Evolutionary conservation across 2,329 filamentous ascomycete genomes (phyloP).

Genomic region (Neopestalotiopsis clavispora): DNA sequence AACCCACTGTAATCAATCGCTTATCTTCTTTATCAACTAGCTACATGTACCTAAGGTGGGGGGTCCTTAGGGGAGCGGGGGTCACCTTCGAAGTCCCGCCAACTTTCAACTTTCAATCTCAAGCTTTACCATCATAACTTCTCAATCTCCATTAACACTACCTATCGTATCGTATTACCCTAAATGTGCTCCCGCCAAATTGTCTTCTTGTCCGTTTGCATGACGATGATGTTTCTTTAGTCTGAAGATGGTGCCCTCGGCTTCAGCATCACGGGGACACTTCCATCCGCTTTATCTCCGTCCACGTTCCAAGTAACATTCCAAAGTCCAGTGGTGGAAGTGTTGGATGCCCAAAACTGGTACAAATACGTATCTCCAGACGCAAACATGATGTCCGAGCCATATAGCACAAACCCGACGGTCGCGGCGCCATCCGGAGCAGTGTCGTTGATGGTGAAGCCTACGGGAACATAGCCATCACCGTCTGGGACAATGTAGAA

Average conservation of each 20-base stretch:
- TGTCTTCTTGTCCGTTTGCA: too few relatives aligned
- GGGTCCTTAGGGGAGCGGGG: too few relatives aligned
- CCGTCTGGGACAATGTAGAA: background rate
- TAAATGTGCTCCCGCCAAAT: too few relatives aligned
- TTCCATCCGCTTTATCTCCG: background rate
- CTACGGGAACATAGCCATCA: background rate
- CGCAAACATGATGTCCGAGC: conserved; percentile 4
- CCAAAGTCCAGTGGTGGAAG: background rate
- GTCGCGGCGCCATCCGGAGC: background rate
- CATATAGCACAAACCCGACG: background rate
- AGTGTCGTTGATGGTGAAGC: conserved; percentile 1
- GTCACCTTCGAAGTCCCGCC: too few relatives aligned
- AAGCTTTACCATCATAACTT: too few relatives aligned
- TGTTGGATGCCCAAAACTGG: conserved; percentile 1
- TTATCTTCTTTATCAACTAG: too few relatives aligned
- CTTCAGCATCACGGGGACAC: background rate
- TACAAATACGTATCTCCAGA: background rate
- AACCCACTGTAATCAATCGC: too few relatives aligned
- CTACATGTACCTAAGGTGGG: too few relatives aligned
- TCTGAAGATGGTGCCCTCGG: background rate
- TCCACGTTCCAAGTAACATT: background rate
- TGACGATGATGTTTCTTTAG: background rate
- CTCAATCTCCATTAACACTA: too few relatives aligned
- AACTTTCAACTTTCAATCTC: too few relatives aligned
- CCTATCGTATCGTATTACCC: too few relatives aligned